phyloP scores from a whole-genome alignment of 306 rosid genomes.

The Fragaria vesca region DNA sequence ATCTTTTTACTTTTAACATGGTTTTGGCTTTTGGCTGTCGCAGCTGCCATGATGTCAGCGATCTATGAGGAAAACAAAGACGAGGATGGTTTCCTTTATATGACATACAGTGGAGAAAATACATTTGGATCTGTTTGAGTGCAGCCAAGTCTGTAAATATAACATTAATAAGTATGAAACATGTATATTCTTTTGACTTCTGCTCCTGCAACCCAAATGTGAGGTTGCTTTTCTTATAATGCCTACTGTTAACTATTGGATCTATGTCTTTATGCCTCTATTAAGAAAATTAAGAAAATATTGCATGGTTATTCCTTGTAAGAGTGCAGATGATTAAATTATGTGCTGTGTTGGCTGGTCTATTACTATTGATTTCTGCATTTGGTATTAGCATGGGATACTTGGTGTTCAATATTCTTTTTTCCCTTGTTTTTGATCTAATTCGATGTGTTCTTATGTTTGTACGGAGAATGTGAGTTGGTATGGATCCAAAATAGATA shows the following conservation, averaged over 20 bases:
- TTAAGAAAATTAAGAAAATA: slow-evolving; percentile 19
- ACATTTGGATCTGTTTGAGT: slow-evolving; percentile 54
- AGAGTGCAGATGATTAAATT: not conserved
- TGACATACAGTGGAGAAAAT: slow-evolving; percentile 93
- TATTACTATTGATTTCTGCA: too few relatives aligned
- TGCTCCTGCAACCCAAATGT: slow-evolving; percentile 9
- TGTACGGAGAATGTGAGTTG: too few relatives aligned
- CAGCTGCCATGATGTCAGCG: slow-evolving; percentile 93
- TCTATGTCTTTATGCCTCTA: not conserved
- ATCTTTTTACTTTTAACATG: not conserved
- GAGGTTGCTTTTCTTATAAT: slow-evolving; percentile 11
- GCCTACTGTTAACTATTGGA: slow-evolving; percentile 9
- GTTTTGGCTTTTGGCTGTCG: slow-evolving; percentile 29
- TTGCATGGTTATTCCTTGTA: slow-evolving; percentile 15
- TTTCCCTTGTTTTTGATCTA: too few relatives aligned
- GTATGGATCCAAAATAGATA: too few relatives aligned
- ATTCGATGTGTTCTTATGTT: too few relatives aligned
- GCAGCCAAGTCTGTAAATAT: slow-evolving; percentile 27
- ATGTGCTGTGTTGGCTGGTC: too few relatives aligned
- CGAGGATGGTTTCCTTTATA: slow-evolving; percentile 85
- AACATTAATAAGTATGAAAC: slow-evolving; percentile 7
- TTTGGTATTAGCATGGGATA: too few relatives aligned
- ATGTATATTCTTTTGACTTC: slow-evolving; percentile 28
- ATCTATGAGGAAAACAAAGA: slow-evolving; percentile 84
- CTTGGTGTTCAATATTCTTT: too few relatives aligned